Evolutionary conservation across 2,329 filamentous ascomycete species (phyloP), one percentile per base, ranked within the genome.

Genomic region (Metarhizium rileyi): DNA sequence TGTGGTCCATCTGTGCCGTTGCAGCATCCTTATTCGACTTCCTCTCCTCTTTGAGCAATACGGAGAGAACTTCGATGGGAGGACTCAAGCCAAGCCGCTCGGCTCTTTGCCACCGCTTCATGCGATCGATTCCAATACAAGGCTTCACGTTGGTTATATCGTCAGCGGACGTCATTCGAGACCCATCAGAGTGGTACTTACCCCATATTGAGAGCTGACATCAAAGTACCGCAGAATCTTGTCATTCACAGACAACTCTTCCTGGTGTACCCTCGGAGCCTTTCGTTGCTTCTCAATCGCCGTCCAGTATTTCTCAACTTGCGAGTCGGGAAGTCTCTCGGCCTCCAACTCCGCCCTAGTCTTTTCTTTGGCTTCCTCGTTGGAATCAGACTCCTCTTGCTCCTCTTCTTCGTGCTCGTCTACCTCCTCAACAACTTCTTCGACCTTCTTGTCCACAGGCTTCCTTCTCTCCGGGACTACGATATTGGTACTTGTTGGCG

Each of bases 201-300:
- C 90, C 50, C 93, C 93, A 65, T 87, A 98, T 61, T 95, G 87
- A 52, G 80, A 87, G 61, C 84, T 93, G 56, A 95, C 85, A 65
- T 98, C 93, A 68, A 93, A 98, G 64, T 95, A 87, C 55, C 91
- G 76, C 60, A 97, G 68, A 25, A 97, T 81, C 73, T 91, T 95
- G 74, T 97, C 90, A 50, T 85, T 76, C 43, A 86, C 57, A 10
- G 74, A 77, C 57, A 97, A 63, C 2, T 75, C 83, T 59, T 84
- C 68, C 68, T 95, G 89, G 61, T 97, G 93, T 33, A 95, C 82
- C 58, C 85, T 72, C 40, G 79, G 78, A 18, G 87, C 80, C 52
- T 75, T 76, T 57, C 88, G 76, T 59, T 81, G 75, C 38, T 72
- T 70, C 70, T 95, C 88, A 56, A 91, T 80, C 10, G 66, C 66